phyloP scores from a whole-genome alignment of 169 alveolate genomes.

The Theileria orientalis region DNA sequence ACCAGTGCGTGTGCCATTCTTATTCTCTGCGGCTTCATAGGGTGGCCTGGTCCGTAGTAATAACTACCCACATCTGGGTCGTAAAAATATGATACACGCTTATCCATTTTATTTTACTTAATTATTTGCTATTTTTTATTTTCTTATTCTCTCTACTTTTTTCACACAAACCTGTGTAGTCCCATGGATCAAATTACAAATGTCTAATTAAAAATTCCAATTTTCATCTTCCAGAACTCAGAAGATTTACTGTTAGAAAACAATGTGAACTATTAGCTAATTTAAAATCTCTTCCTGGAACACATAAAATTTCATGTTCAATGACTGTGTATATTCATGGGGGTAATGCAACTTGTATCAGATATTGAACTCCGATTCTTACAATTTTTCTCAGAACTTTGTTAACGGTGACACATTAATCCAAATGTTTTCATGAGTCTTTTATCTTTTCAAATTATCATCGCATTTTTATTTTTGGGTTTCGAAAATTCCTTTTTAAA shows the following conservation, averaged over 20 bases:
- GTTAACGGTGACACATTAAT: no score
- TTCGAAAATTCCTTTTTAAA: no score
- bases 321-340: background rate
- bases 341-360: background rate
- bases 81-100: slow-evolving; percentile 87
- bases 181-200: background rate
- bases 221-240: background rate
- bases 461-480: no score
- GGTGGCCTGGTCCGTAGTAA: slow-evolving; percentile 99
- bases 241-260: background rate
- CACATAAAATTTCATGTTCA: background rate
- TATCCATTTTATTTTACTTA: slow-evolving; percentile 58
- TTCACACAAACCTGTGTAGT: background rate
- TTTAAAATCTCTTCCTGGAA: background rate
- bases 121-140: background rate
- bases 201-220: background rate
- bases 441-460: no score
- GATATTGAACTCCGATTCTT: no score
- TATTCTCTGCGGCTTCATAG: slow-evolving; percentile 99
- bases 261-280: background rate
- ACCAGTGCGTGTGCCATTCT: slow-evolving; percentile 98
- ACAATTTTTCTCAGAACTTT: no score
- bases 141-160: background rate
- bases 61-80: slow-evolving; percentile 95
- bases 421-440: no score